Conservation (phyloP, 2,329 filamentous ascomycete species). For the Curvularia lunata region DNA sequence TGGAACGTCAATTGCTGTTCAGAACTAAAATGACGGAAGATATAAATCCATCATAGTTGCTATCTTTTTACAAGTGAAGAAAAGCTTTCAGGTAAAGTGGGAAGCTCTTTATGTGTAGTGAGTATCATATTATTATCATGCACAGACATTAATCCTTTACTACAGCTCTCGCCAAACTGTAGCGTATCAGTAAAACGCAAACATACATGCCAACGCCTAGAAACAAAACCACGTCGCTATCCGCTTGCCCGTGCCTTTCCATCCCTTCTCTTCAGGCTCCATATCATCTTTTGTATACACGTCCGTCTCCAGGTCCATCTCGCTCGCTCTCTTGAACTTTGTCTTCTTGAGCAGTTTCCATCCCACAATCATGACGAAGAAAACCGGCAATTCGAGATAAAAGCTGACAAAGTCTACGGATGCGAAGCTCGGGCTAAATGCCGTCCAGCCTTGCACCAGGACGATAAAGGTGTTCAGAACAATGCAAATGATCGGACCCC, state of each 20-base stretch:
- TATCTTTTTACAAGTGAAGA: background rate
- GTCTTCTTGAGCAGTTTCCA: slow-evolving; percentile 43
- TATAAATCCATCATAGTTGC: background rate
- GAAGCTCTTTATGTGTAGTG: background rate
- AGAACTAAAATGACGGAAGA: too few relatives aligned
- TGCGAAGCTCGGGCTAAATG: slow-evolving; percentile 60
- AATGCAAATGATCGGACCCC: slow-evolving; percentile 53
- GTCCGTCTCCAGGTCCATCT: slow-evolving; percentile 42
- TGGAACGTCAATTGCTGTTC: too few relatives aligned
- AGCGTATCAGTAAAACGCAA: background rate
- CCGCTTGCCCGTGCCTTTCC: slow-evolving; percentile 29
- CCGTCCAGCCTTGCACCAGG: slow-evolving; percentile 48
- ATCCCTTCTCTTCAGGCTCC: slow-evolving; percentile 32
- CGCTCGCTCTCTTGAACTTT: slow-evolving; percentile 31
- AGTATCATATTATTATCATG: background rate
- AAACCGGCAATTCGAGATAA: slow-evolving; percentile 52
- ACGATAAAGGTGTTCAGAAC: slow-evolving; percentile 39
- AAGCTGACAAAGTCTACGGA: slow-evolving; percentile 57
- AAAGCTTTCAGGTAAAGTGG: background rate
- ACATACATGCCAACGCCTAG: slow-evolving; percentile 2
- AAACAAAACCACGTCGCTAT: slow-evolving; percentile 41
- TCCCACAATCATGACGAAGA: slow-evolving; percentile 33
- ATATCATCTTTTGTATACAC: slow-evolving; percentile 42
- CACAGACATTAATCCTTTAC: background rate
- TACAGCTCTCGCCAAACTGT: rapidly evolving